Percentiles rank a stretch among this genome's conserved stretches.
Evolutionary conservation across 371 early-diverging fungal genomes (phyloP).

Genomic region (Mortierella sp.): DNA sequence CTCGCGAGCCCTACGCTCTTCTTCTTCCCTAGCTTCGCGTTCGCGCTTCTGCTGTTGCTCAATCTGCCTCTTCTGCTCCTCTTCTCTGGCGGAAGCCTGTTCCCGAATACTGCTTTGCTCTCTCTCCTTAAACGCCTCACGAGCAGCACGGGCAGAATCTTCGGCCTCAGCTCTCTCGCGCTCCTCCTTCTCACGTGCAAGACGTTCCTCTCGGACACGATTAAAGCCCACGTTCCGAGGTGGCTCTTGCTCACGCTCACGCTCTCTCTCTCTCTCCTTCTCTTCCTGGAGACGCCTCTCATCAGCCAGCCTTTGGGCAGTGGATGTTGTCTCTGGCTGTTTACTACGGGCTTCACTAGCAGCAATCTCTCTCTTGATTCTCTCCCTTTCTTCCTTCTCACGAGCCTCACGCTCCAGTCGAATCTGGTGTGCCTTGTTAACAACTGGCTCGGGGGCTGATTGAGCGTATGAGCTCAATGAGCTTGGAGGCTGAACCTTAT

Average conservation of each 20-base stretch:
- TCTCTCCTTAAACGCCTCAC: conserved; percentile 50
- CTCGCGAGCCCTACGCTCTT: conserved; percentile 33
- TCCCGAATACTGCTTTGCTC: conserved; percentile 36
- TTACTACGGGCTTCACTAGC: conserved; percentile 56
- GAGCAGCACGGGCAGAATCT: conserved; percentile 46
- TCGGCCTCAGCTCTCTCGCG: conserved; percentile 60
- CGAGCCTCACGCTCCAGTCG: conserved; percentile 63
- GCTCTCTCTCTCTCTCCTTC: conserved; percentile 44
- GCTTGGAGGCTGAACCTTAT: conserved; percentile 36
- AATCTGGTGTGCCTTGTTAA: conserved; percentile 53
- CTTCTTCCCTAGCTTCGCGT: conserved; percentile 41
- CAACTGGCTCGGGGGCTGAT: conserved; percentile 33
- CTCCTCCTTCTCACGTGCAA: conserved; percentile 48
- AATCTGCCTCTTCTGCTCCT: conserved; percentile 36
- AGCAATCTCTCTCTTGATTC: conserved; percentile 56
- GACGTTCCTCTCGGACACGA: conserved; percentile 38
- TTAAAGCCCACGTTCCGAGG: conserved; percentile 16
- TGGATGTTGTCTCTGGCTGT: conserved; percentile 19
- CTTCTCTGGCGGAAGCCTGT: conserved; percentile 42
- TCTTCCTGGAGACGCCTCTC: conserved; percentile 52
- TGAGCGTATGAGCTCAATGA: conserved; percentile 25
- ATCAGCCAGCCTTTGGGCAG: conserved; percentile 40
- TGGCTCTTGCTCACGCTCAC: conserved; percentile 45
- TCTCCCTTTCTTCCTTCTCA: conserved; percentile 65
- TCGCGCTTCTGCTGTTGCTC: conserved; percentile 27